A percentile compares a stretch with the other conserved stretches of the same genome.
phyloP scores from a whole-genome alignment of 768 basidiomycete genomes.

The Royoungia palumana region DNA sequence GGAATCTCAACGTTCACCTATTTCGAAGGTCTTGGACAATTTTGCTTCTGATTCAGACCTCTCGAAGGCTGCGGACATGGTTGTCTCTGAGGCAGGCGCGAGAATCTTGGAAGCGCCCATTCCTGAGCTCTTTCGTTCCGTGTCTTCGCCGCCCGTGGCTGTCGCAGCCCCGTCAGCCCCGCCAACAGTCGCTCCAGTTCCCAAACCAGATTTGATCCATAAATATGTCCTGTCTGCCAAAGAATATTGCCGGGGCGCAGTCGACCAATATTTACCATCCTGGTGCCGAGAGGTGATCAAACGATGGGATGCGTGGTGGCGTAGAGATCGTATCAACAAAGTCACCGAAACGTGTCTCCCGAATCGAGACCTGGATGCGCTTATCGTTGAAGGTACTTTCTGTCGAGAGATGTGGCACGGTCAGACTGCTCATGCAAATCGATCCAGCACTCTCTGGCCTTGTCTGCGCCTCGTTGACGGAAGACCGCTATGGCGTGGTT shows the following conservation, averaged over 20 bases:
- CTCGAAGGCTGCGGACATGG: slow-evolving; percentile 47
- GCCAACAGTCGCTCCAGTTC: not conserved
- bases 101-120: slow-evolving; percentile 32
- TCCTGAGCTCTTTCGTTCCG: slow-evolving; percentile 50
- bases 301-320: slow-evolving; percentile 51
- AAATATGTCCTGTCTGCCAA: slow-evolving; percentile 1
- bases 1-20: slow-evolving; percentile 44
- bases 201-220: not conserved
- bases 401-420: not conserved
- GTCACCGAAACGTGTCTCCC: slow-evolving; percentile 55
- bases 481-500: slow-evolving; percentile 80
- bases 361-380: slow-evolving; percentile 58
- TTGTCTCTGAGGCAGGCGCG: slow-evolving; percentile 33
- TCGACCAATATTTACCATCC: slow-evolving; percentile 30
- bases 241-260: not conserved
- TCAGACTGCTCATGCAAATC: not conserved
- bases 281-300: slow-evolving; percentile 24
- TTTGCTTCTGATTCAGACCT: slow-evolving; percentile 60
- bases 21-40: slow-evolving; percentile 49
- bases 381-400: slow-evolving; percentile 55
- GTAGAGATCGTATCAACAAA: slow-evolving; percentile 48
- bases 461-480: slow-evolving; percentile 67
- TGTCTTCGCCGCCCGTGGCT: slow-evolving; percentile 21
- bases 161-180: slow-evolving; percentile 9
- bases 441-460: slow-evolving; percentile 61